Base-by-base conservation (phyloP, 1,139 yeast species). In the Torulaspora globosa region DNA sequence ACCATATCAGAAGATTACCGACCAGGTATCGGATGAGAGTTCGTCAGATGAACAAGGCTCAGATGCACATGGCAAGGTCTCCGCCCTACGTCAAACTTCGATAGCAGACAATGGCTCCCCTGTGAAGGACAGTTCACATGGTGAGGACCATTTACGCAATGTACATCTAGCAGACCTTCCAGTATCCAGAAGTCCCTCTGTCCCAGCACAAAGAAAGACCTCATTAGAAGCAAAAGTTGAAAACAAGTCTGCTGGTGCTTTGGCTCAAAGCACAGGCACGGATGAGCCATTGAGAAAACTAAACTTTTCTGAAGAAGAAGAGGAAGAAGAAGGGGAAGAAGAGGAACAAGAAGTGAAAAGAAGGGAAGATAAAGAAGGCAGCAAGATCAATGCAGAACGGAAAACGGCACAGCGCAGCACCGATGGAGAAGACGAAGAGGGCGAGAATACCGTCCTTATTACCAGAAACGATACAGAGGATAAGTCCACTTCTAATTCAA, bases 101-200 rank as follows among this genome's bases (percentile, higher is more conserved):
- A 62, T 63, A 33, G 67, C 67, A 6, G 62, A 61, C 46, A 60
- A 59, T 39, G 66, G 66, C 3, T 63, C 67, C 1, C 67, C 67
- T 1, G 57, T 59, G 10, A 57, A 52, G 32, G 52, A 50, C 36
- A 51, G 51, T 26, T 54, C 56, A 8, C 36, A 30, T 14, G 51
- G 51, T 10, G 53, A 51, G n/a, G 50, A 39, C 11, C 46, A 44
- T 16, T 26, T 54, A 28, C 31, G 48, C 1, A 48, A 57, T 33
- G 59, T 60, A 7, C 60, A 53, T 39, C 46, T 63, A 12, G 65
- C 67, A 5, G 66, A 58, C 24, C 42, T 60, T 28, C 66, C 64
- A 5, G 51, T 45, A 14, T 44, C 55, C 8, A 45, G 50, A 11
- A 51, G 49, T 16, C 40, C 49, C 3, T 52, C 56, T 3, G 39